phyloP scores from a whole-genome alignment of 2,329 filamentous ascomycete species.

The Aspergillus brunneoviolaceus region DNA sequence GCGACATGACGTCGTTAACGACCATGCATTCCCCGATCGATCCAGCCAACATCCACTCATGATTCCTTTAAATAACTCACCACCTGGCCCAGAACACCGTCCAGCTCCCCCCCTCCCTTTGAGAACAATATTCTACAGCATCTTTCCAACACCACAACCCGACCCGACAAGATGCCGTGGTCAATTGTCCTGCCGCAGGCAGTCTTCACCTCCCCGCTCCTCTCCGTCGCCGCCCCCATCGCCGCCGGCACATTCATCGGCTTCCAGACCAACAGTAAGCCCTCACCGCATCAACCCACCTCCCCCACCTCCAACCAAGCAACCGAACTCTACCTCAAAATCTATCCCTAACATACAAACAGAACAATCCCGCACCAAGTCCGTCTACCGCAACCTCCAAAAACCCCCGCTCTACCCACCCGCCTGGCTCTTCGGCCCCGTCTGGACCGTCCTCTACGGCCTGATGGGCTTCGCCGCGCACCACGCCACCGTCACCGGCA shows the following conservation, averaged over 20 bases:
- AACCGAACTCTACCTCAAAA: not conserved
- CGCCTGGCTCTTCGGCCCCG: slow-evolving; percentile 58
- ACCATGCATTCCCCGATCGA: too few relatives aligned
- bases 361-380: slow-evolving; percentile 32
- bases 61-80: too few relatives aligned
- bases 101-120: too few relatives aligned
- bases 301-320: not conserved
- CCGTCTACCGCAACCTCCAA: slow-evolving; percentile 38
- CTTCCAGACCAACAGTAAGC: slow-evolving; percentile 33
- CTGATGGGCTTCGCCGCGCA: slow-evolving; percentile 89
- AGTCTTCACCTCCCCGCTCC: slow-evolving; percentile 31
- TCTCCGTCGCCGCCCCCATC: slow-evolving; percentile 32
- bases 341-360: not conserved
- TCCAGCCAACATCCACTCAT: too few relatives aligned
- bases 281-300: not conserved
- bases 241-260: slow-evolving; percentile 26
- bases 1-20: not conserved
- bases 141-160: not conserved
- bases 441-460: slow-evolving; percentile 59
- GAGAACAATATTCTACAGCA: not conserved
- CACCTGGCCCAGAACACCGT: too few relatives aligned
- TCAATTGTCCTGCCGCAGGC: slow-evolving; percentile 31
- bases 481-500: slow-evolving; percentile 66
- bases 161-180: slow-evolving; percentile 26
- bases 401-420: slow-evolving; percentile 57